Base-by-base conservation (phyloP, 2,329 filamentous ascomycete species). In the Scedosporium dehoogii region DNA sequence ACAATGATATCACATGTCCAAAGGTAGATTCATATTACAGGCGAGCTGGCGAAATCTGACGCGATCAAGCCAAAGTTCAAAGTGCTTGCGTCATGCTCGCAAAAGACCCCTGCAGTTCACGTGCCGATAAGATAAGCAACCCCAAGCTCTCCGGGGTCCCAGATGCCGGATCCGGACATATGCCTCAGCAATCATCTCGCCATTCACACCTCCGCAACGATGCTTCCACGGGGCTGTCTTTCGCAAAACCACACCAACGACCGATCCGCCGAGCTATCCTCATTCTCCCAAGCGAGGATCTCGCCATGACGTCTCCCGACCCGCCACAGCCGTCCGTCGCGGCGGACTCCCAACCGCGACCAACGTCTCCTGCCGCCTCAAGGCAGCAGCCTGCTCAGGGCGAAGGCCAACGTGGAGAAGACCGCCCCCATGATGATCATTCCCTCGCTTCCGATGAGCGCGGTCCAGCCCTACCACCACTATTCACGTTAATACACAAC, bases 401-500 rank as follows among this genome's bases (percentile, higher is more conserved):
- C 9, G 46, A 61, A 16, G 18, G 16, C 3, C 46, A 51, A 29
- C 44, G 33, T 4, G 56, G 16, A 16, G 56, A 38, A 12, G 56
- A 33, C 25, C 56, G 29, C 56, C 56, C 27, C 14, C 27, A 51
- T 23, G 29, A 25, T 4, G 21, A 55, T 27, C 9, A 55, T 14
- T 18, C 51, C 18, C 7, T 27, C 16, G 21, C 18, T 3, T 14
- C 51, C 18, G 51, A 27, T 14, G 51, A 55, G 12, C 21, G 18
- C 18, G 21, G 23, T 23, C 51, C 18, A 6, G 33, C 6, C 29
- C 55, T 62, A 12, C 63, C 65, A 1, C 90, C 91, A 2, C 88
- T 96, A 78, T 97, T 96, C 78, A 89, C 91, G 1, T 79, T 97
- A 51, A 81, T 97, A 66, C 86, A 90, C 70, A 92, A 96, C 73